Base-by-base conservation (phyloP, 2,329 filamentous ascomycete species). In the Fusarium equiseti region DNA sequence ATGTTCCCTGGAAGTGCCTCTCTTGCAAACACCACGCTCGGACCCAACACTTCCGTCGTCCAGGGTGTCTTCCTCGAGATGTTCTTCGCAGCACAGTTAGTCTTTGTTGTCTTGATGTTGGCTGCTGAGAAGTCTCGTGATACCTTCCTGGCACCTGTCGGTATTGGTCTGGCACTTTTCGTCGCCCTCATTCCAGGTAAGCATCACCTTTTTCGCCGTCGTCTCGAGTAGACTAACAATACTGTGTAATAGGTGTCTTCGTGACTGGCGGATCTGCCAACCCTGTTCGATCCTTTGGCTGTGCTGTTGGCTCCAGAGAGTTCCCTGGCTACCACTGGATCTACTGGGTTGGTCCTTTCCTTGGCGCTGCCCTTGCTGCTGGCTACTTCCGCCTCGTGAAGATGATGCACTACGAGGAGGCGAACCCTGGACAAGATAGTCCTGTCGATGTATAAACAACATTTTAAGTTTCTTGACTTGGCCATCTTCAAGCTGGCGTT, bases 71-170 rank as follows among this genome's bases (percentile, higher is more conserved):
- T 91, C 71, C 86, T 91, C 45, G 89, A 91, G 77, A 84, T 89
- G 79, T 88, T 91, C 68, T 81, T 90, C 32, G 91, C 89, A 0
- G 82, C 87, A 0, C 83, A 89, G 68, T 79, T 91, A 12, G 84
- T 90, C 8, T 84, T 91, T 51, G 85, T 88, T 7, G 86, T 91
- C 43, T 84, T 89, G 75, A 90, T 92, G 87, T 81, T 92, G 52
- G 90, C 89, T 0, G 86, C 87, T 5, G 89, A 92, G 74, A 92
- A 93, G 78, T 90, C 92, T 75, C 88, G 88, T 44, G 88, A 88
- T 5, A 93, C 90, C 0, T 92, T 86, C 73, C 79, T 92, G 3
- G 91, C 90, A 0, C 91, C 91, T 0, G 79, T 93, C 1, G 90
- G 89, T 4, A 92, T 93, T 66, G 91, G 91, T 0, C 77, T 92